Percentiles rank a stretch among this genome's conserved stretches.
These are phyloP conservation scores for Hibiscus trionum DNA, from an alignment of 345 rosid genomes.

Conservation along the genomic window DNA sequence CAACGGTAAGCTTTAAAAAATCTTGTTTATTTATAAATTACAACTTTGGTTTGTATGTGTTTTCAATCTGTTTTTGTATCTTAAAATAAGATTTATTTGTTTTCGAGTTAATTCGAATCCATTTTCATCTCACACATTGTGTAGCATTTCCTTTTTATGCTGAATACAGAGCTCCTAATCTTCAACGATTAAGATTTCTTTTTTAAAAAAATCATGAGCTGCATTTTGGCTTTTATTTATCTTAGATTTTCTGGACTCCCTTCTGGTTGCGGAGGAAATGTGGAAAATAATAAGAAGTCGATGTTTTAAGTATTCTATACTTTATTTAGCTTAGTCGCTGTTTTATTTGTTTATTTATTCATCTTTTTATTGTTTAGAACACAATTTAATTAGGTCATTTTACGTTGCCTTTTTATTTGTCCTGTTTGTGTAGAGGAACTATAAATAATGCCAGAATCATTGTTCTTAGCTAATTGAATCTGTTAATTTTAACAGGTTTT, in stretches of 20 bases:
- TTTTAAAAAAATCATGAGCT: background rate
- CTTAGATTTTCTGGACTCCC: conserved; percentile 7
- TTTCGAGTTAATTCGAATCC: conserved; percentile 4
- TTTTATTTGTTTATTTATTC: background rate
- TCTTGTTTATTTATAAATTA: background rate
- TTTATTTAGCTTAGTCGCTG: background rate
- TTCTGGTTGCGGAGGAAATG: conserved; percentile 29
- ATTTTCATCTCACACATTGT: conserved; percentile 25
- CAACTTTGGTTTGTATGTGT: background rate
- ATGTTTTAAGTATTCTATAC: background rate
- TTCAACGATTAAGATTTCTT: background rate
- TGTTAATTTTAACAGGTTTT: background rate
- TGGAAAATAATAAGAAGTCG: conserved; percentile 1
- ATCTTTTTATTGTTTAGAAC: background rate
- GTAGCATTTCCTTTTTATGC: background rate
- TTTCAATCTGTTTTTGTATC: conserved; percentile 8
- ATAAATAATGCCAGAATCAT: background rate
- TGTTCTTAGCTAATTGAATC: background rate
- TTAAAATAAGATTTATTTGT: background rate
- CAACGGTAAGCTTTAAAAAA: conserved; percentile 18
- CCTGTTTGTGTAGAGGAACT: background rate
- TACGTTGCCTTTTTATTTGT: background rate
- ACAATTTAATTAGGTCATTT: background rate
- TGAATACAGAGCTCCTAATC: background rate
- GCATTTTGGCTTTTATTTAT: background rate